Evolutionary conservation across 2,329 filamentous ascomycete species (phyloP).

Genomic region (Cercospora nicotianae): DNA sequence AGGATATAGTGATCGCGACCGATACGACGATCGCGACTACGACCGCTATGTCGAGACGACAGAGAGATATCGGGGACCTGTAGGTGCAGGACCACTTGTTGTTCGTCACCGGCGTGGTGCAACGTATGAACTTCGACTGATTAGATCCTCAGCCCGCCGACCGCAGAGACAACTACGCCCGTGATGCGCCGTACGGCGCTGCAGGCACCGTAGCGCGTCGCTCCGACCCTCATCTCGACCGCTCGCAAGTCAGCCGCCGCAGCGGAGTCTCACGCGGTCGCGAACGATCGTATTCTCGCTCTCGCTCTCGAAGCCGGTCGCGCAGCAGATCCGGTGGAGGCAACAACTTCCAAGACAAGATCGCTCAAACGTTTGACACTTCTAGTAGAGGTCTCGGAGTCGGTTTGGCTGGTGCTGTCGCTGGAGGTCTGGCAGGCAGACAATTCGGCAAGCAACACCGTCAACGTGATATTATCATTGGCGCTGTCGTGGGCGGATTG

Average conservation of each 20-base stretch:
- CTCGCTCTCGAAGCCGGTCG: conserved; percentile 31
- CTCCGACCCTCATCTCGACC: conserved; percentile 30
- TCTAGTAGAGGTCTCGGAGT: conserved; percentile 35
- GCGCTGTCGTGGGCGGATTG: conserved; percentile 39
- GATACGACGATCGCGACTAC: conserved; percentile 27
- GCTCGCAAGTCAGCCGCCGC: conserved; percentile 25
- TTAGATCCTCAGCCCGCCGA: conserved; percentile 27
- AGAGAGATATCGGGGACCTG: conserved; percentile 36
- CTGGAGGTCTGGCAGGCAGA: conserved; percentile 38
- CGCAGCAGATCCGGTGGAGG: conserved; percentile 17
- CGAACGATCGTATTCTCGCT: conserved; percentile 29
- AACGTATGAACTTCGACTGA: conserved; percentile 22
- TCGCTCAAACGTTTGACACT: conserved; percentile 39
- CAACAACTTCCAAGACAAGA: conserved; percentile 31
- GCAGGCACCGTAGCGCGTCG: conserved; percentile 32
- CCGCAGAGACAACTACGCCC: conserved; percentile 29
- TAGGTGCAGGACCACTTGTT: conserved; percentile 36
- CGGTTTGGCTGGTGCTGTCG: conserved; percentile 38
- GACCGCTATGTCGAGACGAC: conserved; percentile 36
- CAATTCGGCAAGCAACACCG: conserved; percentile 36
- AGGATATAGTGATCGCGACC: conserved; percentile 33
- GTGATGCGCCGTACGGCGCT: conserved; percentile 27
- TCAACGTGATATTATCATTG: conserved; percentile 38
- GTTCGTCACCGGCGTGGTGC: conserved; percentile 26
- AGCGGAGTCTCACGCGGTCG: conserved; percentile 17